Conservation (phyloP, 1,139 yeast genomes). For the Scheffersomyces segobiensis region DNA sequence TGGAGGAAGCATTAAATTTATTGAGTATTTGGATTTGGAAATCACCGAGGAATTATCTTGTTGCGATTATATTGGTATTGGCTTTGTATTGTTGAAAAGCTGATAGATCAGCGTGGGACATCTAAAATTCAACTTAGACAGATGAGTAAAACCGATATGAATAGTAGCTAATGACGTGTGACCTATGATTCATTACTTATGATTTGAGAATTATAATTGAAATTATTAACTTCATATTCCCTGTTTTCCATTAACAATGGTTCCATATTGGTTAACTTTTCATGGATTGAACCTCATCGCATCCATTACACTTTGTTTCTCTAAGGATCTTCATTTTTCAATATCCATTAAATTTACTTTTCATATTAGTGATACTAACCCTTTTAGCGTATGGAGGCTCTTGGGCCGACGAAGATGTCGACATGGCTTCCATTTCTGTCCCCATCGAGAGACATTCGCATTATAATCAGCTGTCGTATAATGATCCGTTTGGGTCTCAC, state of each 20-base stretch:
- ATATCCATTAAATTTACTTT: neutral
- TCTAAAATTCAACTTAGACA: neutral
- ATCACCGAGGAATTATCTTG: neutral
- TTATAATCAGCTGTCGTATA: conserved; percentile 2
- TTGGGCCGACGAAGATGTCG: conserved; percentile 80
- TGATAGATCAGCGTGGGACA: neutral
- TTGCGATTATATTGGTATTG: too few species aligned
- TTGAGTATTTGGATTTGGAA: neutral
- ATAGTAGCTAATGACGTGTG: neutral
- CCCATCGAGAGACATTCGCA: conserved; percentile 33
- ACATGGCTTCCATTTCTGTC: conserved; percentile 62
- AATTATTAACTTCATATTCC: too few species aligned
- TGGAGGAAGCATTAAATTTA: neutral
- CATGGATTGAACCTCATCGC: neutral
- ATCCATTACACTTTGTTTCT: neutral
- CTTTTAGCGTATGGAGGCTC: conserved; percentile 49
- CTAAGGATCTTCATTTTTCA: too few species aligned
- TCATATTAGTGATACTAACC: neutral
- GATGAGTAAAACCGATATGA: neutral
- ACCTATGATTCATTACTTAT: neutral
- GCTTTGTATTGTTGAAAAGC: neutral
- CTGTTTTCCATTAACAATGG: neutral
- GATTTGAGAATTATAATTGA: neutral
- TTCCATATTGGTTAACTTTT: too few species aligned
- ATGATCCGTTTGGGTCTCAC: conserved; percentile 9